Evolutionary conservation across 257 asterid genomes (phyloP), one percentile per base, ranked within the genome.

Genomic region (Penstemon eatonii): DNA sequence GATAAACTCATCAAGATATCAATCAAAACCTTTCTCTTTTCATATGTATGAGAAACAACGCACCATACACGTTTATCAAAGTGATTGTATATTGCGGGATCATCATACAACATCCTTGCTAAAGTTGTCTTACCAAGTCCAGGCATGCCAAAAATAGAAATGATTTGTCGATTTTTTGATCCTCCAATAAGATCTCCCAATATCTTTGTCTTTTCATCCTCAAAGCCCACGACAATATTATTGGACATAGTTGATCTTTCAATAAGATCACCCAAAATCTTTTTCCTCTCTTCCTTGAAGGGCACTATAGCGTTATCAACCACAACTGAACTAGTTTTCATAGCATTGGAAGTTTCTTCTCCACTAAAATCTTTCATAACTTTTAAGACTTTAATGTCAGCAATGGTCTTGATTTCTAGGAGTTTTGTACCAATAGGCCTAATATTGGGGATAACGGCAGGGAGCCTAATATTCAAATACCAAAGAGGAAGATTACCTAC

Each of bases 101-200:
- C 67, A 53, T 56, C 74, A 19, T 19, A 19, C 25, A 19, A 19
- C 25, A 19, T 19, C 25, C 25, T 19, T 19, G 25, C 25, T 19
- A 19, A 19, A 19, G 25, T 19, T 19, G 25, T 19, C 25, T 19
- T 74, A 12, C 85, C 82, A 25, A 78, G 67, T 50, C 86, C 84
- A 2, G 81, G 45, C 86, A 79, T 79, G 8, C 83, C 83, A 10
- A 51, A 77, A 1, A 84, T 64, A 11, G 81, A 63, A 10, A 75
- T 37, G 7, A 56, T 43, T 41, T 75, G 78, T 4, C 72, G 54
- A 1, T 45, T 0, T 33, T 5, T 0, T 18, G 57, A 15, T 55
- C 53, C 60, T 4, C 61, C 13, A 0, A 2, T 19, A 8, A 78
- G 80, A 4, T 19, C 37, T 8, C 6, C 50, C 54, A 41, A 43